Evolutionary conservation across 2,329 filamentous ascomycete species (phyloP), one percentile per base, ranked within the genome.

Genomic region (Coccinonectria pachysandricola): DNA sequence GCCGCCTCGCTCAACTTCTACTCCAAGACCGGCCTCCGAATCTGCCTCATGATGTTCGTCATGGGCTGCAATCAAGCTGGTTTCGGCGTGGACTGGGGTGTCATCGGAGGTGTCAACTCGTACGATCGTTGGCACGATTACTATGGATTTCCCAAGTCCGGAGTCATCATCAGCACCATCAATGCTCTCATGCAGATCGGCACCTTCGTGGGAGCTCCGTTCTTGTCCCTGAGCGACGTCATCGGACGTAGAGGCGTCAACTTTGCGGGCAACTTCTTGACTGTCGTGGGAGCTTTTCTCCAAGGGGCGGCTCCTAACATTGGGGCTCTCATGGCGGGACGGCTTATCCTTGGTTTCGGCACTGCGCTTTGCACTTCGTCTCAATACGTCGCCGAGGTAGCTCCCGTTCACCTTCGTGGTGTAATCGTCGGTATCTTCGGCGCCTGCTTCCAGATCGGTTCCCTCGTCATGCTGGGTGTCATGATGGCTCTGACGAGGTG

Each of bases 181-280:
- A 43, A 43, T 6, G 40, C 41, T 4, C 29, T 43, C 4, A 43
- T 43, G 40, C 40, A 39, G 7, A 40, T 43, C 5, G 40, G 40
- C 7, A 40, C 26, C 12, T 43, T 43, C 10, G 40, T 39, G 2
- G 40, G 37, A n/a, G 36, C 40, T 2, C 40, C 40, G 0, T 43
- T 43, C 13, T 36, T 43, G 5, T 25, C 30, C 7, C 12, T 43
- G 4, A 28, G 30, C 4, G 40, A 43, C 15, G 39, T 39, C 9
- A 20, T 42, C 21, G 40, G 40, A n/a, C 39, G 40, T 10, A 31
- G 40, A 3, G 39, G 37, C 8, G 30, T 43, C 30, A 43, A 43
- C 28, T 42, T 42, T 13, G 11, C 21, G 1, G 40, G 40, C 1
- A 40, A 35, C 12, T 13, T 39, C 22, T 28, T 42, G 11, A 42